Evolutionary conservation across 2,329 filamentous ascomycete species (phyloP).

Genomic region (Colletotrichum sp.): DNA sequence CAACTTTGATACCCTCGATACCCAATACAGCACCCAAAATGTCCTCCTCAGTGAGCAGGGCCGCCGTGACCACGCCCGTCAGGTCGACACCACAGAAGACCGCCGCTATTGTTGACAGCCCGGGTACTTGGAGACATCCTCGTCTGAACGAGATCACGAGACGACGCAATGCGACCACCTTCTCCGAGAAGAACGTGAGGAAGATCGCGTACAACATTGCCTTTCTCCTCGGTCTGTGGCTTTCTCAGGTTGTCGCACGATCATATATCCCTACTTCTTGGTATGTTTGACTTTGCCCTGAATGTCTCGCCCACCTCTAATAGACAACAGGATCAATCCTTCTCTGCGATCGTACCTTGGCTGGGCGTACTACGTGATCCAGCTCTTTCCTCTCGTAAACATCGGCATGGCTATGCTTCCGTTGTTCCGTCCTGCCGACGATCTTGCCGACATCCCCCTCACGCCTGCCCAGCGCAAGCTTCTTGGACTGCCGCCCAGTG

Average conservation of each 20-base stretch:
- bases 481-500: constrained; percentile 77
- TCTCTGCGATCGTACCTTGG: constrained; percentile 35
- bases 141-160: constrained; percentile 84
- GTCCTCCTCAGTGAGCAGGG: constrained; percentile 29
- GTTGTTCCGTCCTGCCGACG: constrained; percentile 74
- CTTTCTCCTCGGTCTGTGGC: constrained; percentile 46
- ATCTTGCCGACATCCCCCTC: constrained; percentile 86
- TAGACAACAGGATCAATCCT: constrained; percentile 1
- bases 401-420: constrained; percentile 75
- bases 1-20: not conserved
- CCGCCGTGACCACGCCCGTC: constrained; percentile 40
- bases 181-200: constrained; percentile 78
- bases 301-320: not conserved
- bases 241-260: constrained; percentile 37
- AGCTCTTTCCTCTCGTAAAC: constrained; percentile 71
- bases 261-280: constrained; percentile 40
- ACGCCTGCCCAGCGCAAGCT: constrained; percentile 87
- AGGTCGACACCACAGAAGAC: constrained; percentile 42
- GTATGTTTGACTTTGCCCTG: constrained; percentile 36
- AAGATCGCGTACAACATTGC: constrained; percentile 72
- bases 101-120: constrained; percentile 50
- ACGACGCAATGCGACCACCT: constrained; percentile 78
- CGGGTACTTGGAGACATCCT: constrained; percentile 91
- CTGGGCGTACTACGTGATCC: constrained; percentile 52
- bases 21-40: constrained; percentile 25